Base-by-base conservation (phyloP, 2,329 filamentous ascomycete genomes). In the Colletotrichum noveboracense region DNA sequence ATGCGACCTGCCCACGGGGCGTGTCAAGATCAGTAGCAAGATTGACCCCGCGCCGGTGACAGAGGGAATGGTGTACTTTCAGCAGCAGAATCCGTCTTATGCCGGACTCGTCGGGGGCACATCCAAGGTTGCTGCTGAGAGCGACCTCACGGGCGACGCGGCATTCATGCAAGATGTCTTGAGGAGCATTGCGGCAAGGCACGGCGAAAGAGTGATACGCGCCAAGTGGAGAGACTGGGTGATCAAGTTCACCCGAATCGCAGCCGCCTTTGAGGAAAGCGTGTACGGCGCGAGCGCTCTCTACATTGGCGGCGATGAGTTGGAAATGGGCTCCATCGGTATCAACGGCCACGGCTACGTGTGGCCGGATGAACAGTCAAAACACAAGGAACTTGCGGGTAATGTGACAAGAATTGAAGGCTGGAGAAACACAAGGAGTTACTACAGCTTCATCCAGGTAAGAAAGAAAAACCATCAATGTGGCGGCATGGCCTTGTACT, bases 221-320 rank as follows among this genome's bases (percentile, higher is more conserved):
- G 93, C 95, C 36, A 98, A 98, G 85, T 98, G 96, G 94, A 92
- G 96, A 21, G 94, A 95, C 76, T 99, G 97, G 93, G 93, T 98
- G n/a, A 89, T 94, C 72, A 97, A 96, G 83, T 98, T 99, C 82
- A 97, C 96, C 0, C 93, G 97, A 62, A 94, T 99, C 64, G 93
- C 97, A 2, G 95, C 97, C 2, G 95, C 96, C 14, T 98, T 98
- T 79, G 97, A 99, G 83, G 97, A 99, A 85, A 94, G 92, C 43
- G 97, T 99, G 6, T 99, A 98, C 81, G 97, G 97, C 32, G 95
- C 95, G 14, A 97, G 95, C 74, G 95, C 96, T 38, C 88, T 99
- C 38, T 95, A 96, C 81, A 95, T 98, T 74, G 95, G 94, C 7
- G 92, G 93, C 14, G 94, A 95, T 78, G 94, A 96, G 80, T 88